Conservation (phyloP, 345 rosid genomes). For the Eucalyptus tenuipes region DNA sequence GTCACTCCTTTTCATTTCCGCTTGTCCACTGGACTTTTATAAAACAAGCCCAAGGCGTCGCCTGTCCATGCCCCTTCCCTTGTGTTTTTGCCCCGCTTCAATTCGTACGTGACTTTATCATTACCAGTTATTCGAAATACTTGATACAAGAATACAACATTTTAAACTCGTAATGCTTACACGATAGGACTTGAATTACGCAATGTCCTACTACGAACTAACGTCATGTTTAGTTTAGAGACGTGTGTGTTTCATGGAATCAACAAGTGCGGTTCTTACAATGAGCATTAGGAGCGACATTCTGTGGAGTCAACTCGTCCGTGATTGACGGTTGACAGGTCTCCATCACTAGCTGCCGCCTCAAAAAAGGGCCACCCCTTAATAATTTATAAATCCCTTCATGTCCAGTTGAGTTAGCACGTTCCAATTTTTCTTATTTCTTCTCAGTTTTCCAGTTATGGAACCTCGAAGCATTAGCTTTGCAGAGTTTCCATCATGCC, state of each 20-base stretch:
- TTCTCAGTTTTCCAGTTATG: background rate
- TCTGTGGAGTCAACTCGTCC: background rate
- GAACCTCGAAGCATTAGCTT: background rate
- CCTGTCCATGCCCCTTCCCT: background rate
- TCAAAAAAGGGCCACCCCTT: background rate
- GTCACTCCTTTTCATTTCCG: background rate
- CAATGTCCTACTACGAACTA: background rate
- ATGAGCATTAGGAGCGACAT: background rate
- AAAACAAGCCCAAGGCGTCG: background rate
- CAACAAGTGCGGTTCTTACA: background rate
- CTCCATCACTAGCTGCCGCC: background rate
- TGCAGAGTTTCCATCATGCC: background rate
- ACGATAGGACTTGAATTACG: background rate
- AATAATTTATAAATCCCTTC: background rate
- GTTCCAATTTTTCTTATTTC: background rate
- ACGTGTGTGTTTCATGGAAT: background rate
- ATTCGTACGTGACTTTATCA: background rate
- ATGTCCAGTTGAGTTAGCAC: background rate
- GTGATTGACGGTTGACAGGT: background rate
- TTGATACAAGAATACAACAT: background rate
- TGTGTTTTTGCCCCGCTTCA: background rate
- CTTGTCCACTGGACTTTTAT: background rate
- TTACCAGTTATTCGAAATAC: background rate
- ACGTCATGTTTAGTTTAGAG: background rate
- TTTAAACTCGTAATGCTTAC: background rate